These are phyloP conservation scores for Coniosporium tulheliwenetii DNA, from an alignment of 2,329 filamentous ascomycete genomes.

Conservation along the genomic window DNA sequence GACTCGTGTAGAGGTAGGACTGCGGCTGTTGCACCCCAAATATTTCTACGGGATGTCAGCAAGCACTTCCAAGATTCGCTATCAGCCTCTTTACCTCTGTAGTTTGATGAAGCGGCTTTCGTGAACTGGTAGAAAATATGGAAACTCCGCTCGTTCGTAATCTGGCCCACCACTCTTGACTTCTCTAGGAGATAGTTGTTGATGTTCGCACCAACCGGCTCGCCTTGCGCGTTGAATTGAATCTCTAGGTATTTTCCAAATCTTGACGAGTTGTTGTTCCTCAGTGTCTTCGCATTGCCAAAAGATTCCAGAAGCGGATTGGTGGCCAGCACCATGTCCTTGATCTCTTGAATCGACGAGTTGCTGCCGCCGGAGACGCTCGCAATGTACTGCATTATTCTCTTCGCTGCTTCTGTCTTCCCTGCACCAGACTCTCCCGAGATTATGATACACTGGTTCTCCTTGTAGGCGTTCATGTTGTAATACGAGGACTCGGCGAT, in stretches of 20 bases:
- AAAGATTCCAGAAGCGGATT: conserved; percentile 96
- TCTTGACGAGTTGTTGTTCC: conserved; percentile 97
- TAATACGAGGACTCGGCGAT: conserved; percentile 95
- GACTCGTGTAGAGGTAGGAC: conserved; percentile 85
- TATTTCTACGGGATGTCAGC: conserved; percentile 33
- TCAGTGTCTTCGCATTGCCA: conserved; percentile 91
- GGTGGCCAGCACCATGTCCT: conserved; percentile 98
- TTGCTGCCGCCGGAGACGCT: conserved; percentile 79
- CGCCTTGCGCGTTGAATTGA: conserved; percentile 81
- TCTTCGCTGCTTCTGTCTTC: conserved; percentile 96
- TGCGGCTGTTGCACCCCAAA: conserved; percentile 86
- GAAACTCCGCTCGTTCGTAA: conserved; percentile 90
- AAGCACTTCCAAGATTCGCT: neutral
- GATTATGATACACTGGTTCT: conserved; percentile 99
- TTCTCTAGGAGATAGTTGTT: conserved; percentile 97
- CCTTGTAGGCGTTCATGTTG: conserved; percentile 99
- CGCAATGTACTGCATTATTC: conserved; percentile 99
- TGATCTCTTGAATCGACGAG: conserved; percentile 86
- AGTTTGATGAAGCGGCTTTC: conserved; percentile 77
- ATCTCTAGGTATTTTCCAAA: conserved; percentile 98
- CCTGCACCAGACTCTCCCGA: conserved; percentile 96
- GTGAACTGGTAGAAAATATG: conserved; percentile 99
- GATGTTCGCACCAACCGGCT: conserved; percentile 91
- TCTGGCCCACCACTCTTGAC: conserved; percentile 86
- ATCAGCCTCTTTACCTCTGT: conserved; percentile 37